These are phyloP conservation scores for Phytophthora hybrid DNA, from an alignment of 352 stramenopile genomes.

Conservation along the genomic window DNA sequence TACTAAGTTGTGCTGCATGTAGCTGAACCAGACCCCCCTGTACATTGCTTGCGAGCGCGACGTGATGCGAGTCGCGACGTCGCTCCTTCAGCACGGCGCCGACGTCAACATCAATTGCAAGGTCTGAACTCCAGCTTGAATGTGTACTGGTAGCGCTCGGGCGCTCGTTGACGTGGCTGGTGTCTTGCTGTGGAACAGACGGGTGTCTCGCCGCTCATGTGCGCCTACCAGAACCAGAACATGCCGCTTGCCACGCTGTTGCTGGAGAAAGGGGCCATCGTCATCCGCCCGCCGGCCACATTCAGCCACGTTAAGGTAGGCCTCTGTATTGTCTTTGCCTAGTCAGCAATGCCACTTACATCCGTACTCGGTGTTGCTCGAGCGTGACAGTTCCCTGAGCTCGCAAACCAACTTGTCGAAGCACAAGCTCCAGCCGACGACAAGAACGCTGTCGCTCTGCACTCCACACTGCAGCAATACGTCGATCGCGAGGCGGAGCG, in stretches of 20 bases:
- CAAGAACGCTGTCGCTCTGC: slow-evolving; percentile 8
- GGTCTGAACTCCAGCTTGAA: slow-evolving; percentile 13
- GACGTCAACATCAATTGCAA: slow-evolving; percentile 66
- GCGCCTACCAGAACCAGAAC: slow-evolving; percentile 67
- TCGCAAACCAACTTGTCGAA: slow-evolving; percentile 24
- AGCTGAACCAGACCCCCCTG: slow-evolving; percentile 70
- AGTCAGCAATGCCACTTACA: slow-evolving; percentile 4
- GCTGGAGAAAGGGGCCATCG: slow-evolving; percentile 54
- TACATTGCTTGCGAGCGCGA: slow-evolving; percentile 67
- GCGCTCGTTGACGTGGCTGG: too few species aligned
- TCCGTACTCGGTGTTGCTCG: neutral
- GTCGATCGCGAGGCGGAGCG: slow-evolving; percentile 39
- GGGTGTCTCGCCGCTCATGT: slow-evolving; percentile 61
- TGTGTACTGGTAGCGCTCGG: neutral
- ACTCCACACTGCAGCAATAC: slow-evolving; percentile 27
- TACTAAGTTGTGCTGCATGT: neutral
- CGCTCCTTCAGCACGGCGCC: slow-evolving; percentile 62
- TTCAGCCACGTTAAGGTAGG: slow-evolving; percentile 57
- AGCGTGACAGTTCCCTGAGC: slow-evolving; percentile 25
- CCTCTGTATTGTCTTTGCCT: neutral
- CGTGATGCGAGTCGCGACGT: slow-evolving; percentile 44
- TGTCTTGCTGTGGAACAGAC: slow-evolving; percentile 7
- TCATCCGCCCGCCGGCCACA: slow-evolving; percentile 36
- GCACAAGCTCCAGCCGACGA: slow-evolving; percentile 11
- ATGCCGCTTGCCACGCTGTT: slow-evolving; percentile 48